Evolutionary conservation across 2,329 filamentous ascomycete genomes (phyloP).

Genomic region (Cryphonectria parasitica): DNA sequence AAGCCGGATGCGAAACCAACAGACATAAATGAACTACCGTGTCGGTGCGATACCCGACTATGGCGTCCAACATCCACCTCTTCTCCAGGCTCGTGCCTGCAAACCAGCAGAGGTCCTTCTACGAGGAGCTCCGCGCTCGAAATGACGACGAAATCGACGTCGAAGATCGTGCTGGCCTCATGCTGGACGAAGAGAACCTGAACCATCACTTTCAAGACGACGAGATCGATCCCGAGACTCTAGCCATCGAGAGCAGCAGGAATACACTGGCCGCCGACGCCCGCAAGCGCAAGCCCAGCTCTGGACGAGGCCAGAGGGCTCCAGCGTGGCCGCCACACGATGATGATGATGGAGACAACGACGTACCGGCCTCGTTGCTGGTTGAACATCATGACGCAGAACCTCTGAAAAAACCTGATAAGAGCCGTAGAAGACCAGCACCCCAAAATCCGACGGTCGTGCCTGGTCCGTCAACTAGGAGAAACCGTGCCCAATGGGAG

Average conservation of each 20-base stretch:
- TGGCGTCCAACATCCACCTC: conserved; percentile 54
- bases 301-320: conserved; percentile 6
- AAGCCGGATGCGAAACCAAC: background rate
- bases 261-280: conserved; percentile 37
- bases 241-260: conserved; percentile 52
- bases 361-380: conserved; percentile 66
- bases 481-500: conserved; percentile 58
- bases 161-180: conserved; percentile 48
- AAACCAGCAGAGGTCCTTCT: conserved; percentile 48
- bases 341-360: conserved; percentile 60
- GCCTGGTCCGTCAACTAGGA: conserved; percentile 48
- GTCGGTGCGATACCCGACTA: conserved; percentile 33
- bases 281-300: conserved; percentile 14
- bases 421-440: conserved; percentile 32
- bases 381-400: conserved; percentile 55
- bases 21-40: conserved; percentile 18
- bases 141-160: conserved; percentile 44
- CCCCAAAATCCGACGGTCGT: conserved; percentile 35
- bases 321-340: conserved; percentile 43
- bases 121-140: conserved; percentile 51
- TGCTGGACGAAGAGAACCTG: conserved; percentile 58
- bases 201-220: conserved; percentile 55
- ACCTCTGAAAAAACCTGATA: conserved; percentile 29
- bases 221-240: conserved; percentile 49
- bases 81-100: conserved; percentile 49